phyloP scores from a whole-genome alignment of 225 moss, liverwort and hornwort genomes.

The Pleurozium schreberi region DNA sequence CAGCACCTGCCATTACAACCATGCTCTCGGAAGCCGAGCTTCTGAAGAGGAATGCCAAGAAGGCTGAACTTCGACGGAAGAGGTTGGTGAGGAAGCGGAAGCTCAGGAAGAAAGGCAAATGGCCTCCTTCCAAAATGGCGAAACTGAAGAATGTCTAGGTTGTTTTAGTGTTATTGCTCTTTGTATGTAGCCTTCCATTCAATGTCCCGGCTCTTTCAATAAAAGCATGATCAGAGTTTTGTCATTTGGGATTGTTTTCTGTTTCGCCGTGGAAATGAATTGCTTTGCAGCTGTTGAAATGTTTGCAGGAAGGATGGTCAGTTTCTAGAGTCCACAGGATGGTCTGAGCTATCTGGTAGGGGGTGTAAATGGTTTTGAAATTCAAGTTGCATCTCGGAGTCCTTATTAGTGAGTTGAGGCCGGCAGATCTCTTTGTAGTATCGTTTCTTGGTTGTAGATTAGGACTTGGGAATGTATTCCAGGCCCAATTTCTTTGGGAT shows the following conservation, averaged over 20 bases:
- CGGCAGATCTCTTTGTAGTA: neutral
- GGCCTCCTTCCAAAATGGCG: slow-evolving; percentile 84
- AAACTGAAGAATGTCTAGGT: slow-evolving; percentile 70
- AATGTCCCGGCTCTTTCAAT: neutral
- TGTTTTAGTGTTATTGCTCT: neutral
- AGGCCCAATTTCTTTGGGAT: neutral
- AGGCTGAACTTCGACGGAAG: slow-evolving; percentile 60
- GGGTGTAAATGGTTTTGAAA: neutral
- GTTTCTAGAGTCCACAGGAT: neutral
- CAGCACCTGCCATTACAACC: slow-evolving; percentile 31
- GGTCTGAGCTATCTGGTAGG: neutral
- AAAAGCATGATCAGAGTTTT: neutral
- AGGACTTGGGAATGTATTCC: neutral
- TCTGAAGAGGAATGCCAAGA: slow-evolving; percentile 65
- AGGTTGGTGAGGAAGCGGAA: slow-evolving; percentile 72
- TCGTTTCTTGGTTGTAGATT: neutral
- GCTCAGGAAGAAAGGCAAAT: slow-evolving; percentile 82
- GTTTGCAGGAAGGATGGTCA: neutral
- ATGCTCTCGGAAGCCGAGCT: slow-evolving; percentile 56
- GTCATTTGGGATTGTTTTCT: neutral
- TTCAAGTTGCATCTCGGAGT: neutral
- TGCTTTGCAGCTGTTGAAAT: neutral
- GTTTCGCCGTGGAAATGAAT: neutral
- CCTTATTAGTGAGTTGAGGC: neutral
- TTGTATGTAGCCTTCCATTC: neutral